Base-by-base conservation (phyloP, 2,329 filamentous ascomycete genomes). In the Tolypocladium pustulatum region DNA sequence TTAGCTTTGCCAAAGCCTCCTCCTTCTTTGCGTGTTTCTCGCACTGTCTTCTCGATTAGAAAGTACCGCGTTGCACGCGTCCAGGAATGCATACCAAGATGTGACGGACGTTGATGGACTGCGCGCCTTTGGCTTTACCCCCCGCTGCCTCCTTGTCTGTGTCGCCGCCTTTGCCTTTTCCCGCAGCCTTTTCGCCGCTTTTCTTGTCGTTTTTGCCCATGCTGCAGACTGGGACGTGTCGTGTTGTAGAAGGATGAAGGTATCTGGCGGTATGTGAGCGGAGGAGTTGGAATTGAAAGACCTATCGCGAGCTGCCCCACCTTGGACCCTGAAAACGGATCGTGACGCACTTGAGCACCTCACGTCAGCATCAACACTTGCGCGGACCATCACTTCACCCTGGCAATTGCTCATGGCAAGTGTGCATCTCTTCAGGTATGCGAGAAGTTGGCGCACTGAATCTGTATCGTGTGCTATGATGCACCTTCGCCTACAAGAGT, bases 21-120 rank as follows among this genome's bases (percentile, higher is more conserved):
- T 91, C 88, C 68, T 90, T 91, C 71, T 86, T 90, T n/a, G 77
- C 74, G 68, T 90, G 85, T 68, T 92, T 92, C 69, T 86, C 86
- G 66, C 89, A 91, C 75, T 86, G 54, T 34, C 12, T 41, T 32
- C 37, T 55, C 15, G 37, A 37, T 56, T 4, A 57, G 34, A n/a
- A 27, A 34, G 22, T 22, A 15, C 12, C n/a, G 10, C 41, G n/a
- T 46, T 46, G 41, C 10, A 3, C 10, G 9, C 9, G 41, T 6
- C 10, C 10, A 1, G 3, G 41, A 22, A 20, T 15, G 41, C 41
- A 57, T 64, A 81, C 80, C 66, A 89, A 72, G 60, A 91, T 90
- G 71, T 91, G 88, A 46, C 88, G 82, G 57, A 88, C 86, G 67
- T 90, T 89, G 74, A 91, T 88, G 60, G 78, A 79, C 66, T 86